Percentiles rank a stretch among this genome's conserved stretches.
Conservation (phyloP, 202 grass and related monocot genomes). For the Saccharum hybrid region DNA sequence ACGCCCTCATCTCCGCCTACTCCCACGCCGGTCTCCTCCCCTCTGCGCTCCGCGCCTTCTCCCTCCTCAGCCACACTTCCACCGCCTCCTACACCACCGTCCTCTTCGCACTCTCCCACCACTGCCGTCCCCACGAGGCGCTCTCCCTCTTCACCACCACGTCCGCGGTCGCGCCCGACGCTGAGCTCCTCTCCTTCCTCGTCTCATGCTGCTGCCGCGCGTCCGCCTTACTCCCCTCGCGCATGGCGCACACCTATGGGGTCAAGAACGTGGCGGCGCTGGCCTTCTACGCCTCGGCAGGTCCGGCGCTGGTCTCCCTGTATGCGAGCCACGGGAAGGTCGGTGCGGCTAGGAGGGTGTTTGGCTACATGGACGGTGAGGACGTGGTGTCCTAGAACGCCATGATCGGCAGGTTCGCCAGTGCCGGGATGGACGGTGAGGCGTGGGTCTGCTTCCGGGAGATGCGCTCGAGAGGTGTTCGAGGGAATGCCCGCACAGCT, state of each 20-base stretch:
- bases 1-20: conserved; percentile 74
- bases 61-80: conserved; percentile 43
- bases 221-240: conserved; percentile 43
- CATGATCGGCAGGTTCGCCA: conserved; percentile 50
- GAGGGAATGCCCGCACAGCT: conserved; percentile 50
- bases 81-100: conserved; percentile 72
- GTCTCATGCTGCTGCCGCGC: conserved; percentile 62
- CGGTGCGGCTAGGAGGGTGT: conserved; percentile 41
- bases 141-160: conserved; percentile 56
- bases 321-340: conserved; percentile 53
- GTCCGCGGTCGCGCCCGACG: conserved; percentile 50
- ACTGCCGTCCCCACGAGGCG: conserved; percentile 52
- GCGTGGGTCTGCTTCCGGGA: conserved; percentile 59
- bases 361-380: conserved; percentile 44
- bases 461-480: conserved; percentile 56
- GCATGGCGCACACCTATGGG: conserved; percentile 60
- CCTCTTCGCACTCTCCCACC: conserved; percentile 60
- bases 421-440: conserved; percentile 32
- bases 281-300: conserved; percentile 53
- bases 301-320: conserved; percentile 66
- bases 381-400: conserved; percentile 82
- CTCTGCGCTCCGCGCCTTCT: conserved; percentile 52
- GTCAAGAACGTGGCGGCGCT: conserved; percentile 44
- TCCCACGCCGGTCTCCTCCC: conserved; percentile 35
- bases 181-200: conserved; percentile 65